Evolutionary conservation across 2,329 filamentous ascomycete species (phyloP).

Genomic region (Nothophoma quercina): DNA sequence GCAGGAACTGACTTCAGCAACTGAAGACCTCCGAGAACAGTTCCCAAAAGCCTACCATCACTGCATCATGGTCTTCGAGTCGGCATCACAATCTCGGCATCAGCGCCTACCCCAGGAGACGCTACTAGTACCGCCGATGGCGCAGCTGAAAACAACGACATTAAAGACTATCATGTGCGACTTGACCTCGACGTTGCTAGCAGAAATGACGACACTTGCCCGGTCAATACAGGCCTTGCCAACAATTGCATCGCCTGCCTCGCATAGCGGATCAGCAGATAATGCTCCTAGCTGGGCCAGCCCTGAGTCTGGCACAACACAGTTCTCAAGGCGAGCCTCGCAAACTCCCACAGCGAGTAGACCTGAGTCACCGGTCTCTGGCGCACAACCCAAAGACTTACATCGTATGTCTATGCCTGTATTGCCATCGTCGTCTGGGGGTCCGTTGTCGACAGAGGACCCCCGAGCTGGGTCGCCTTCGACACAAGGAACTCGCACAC

Average conservation of each 20-base stretch:
- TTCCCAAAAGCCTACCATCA: conserved; percentile 81
- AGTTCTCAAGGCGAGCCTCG: conserved; percentile 42
- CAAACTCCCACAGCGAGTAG: conserved; percentile 36
- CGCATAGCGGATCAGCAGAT: conserved; percentile 37
- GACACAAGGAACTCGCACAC: conserved; percentile 41
- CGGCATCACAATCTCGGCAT: conserved; percentile 50
- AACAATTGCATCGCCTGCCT: conserved; percentile 66
- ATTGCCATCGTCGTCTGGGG: conserved; percentile 53
- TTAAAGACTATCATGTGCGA: conserved; percentile 57
- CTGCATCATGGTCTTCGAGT: conserved; percentile 82
- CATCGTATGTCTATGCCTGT: conserved; percentile 84
- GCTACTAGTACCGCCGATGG: conserved; percentile 71
- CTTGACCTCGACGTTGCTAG: conserved; percentile 54
- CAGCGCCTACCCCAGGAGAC: conserved; percentile 68
- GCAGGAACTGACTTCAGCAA: conserved; percentile 62
- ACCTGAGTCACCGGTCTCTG: conserved; percentile 42
- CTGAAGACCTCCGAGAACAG: conserved; percentile 73
- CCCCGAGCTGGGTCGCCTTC: conserved; percentile 37
- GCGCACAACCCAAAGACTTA: conserved; percentile 63
- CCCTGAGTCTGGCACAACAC: conserved; percentile 31
- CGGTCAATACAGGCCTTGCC: conserved; percentile 61
- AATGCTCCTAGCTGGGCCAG: conserved; percentile 41
- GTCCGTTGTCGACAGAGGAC: conserved; percentile 34
- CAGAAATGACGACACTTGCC: conserved; percentile 57
- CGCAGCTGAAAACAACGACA: conserved; percentile 76